These are phyloP conservation scores for Microcos paniculata DNA, from an alignment of 345 rosid genomes.

Conservation along the genomic window DNA sequence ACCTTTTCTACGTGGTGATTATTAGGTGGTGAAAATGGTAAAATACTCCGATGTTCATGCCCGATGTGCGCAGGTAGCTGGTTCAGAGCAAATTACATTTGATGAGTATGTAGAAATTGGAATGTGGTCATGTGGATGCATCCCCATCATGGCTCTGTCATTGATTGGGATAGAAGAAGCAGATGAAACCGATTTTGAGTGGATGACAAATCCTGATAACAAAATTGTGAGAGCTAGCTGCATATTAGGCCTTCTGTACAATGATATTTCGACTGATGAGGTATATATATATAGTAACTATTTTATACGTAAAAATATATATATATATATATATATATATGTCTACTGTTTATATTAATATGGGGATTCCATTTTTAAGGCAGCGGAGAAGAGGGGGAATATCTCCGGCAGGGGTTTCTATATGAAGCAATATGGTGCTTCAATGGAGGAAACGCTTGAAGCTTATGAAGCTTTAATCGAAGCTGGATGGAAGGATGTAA, in stretches of 20 bases:
- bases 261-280: neutral
- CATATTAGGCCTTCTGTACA: neutral
- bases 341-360: no score
- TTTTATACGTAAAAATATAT: no score
- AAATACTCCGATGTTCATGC: constrained; percentile 16
- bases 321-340: no score
- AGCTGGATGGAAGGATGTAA: neutral
- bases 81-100: constrained; percentile 14
- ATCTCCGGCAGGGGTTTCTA: neutral
- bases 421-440: neutral
- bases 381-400: neutral
- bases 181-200: neutral
- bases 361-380: neutral
- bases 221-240: neutral
- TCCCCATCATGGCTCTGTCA: neutral
- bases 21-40: neutral
- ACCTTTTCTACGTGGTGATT: neutral
- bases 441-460: neutral
- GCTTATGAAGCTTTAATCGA: neutral
- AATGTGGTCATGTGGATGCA: neutral
- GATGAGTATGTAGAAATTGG: constrained; percentile 12
- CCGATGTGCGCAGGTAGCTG: constrained; percentile 4
- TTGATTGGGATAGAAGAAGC: neutral
- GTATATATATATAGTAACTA: neutral
- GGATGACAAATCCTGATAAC: neutral